These are phyloP conservation scores for Catenaria anguillulae DNA, from an alignment of 371 early-diverging fungal species.

Conservation along the genomic window DNA sequence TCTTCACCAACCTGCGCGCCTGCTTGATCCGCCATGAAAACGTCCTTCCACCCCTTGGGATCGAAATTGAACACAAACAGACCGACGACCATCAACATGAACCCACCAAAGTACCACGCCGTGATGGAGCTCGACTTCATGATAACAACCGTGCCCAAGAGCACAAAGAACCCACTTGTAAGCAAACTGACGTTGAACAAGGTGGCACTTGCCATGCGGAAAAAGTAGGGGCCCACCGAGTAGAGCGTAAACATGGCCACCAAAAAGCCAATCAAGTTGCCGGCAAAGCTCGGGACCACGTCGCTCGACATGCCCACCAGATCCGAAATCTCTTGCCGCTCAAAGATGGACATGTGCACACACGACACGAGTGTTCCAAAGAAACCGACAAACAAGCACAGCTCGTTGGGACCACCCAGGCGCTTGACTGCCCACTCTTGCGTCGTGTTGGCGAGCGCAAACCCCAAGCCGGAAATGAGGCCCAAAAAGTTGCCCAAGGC, in stretches of 20 bases:
- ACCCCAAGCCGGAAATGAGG: neutral
- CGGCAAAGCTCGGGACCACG: neutral
- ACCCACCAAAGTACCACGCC: neutral
- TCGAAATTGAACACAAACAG: neutral
- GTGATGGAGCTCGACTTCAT: neutral
- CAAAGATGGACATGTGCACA: neutral
- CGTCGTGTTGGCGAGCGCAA: neutral
- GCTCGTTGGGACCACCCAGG: neutral
- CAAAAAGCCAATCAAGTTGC: neutral
- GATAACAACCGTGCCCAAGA: neutral
- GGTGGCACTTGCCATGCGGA: neutral
- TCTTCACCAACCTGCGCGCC: too few species aligned
- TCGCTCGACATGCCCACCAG: neutral
- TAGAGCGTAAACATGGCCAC: neutral
- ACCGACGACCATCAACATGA: neutral
- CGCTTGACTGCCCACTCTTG: neutral
- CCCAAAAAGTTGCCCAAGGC: conserved; percentile 1
- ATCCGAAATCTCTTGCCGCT: neutral
- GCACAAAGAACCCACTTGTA: neutral
- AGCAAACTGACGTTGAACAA: neutral
- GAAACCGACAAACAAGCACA: neutral
- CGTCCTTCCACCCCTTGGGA: neutral
- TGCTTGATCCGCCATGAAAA: neutral
- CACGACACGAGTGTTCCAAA: neutral
- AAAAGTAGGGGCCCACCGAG: neutral